Evolutionary conservation across 2,329 filamentous ascomycete species (phyloP), one percentile per base, ranked within the genome.

Genomic region (Talaromyces sp.): DNA sequence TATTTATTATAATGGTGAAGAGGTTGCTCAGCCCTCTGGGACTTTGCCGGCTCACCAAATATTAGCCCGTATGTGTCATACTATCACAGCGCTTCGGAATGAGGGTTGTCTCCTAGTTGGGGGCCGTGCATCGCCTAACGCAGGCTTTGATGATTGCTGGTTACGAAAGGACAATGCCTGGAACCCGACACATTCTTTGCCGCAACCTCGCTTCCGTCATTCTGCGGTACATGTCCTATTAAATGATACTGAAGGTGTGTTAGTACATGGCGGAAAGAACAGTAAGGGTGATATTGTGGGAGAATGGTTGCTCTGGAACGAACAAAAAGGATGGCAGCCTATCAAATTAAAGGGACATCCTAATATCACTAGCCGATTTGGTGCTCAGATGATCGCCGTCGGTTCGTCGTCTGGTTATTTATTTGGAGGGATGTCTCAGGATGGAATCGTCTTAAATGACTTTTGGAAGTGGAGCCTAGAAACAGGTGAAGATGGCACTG

Each of bases 111-210:
- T 97, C 11, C 79, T 96, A 54, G 82, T 85, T 33, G 93, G 93
- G 25, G 93, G 93, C 5, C 84, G 93, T 64, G 82, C 84, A n/a
- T 93, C 91, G 7, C 92, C 93, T 4, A 81, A 86, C 12, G 83
- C 82, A 33, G 86, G 86, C 1, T 79, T 91, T 46, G 79, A 80
- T 39, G 90, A 95, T 73, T 92, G 89, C 68, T 97, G 91, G 91
- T 68, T 92, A 1, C 85, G 88, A 66, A 81, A 83, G 59, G 83
- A 83, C 58, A 80, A 80, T 33, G 73, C 70, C 14, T 96, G 92
- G 92, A 80, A 81, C 63, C 82, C 80, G 66, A 82, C 85, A 14
- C 81, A 88, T 63, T 82, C 85, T 68, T 79, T 96, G n/a, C 88
- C 88, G 0, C 69, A 79, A n/a, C 83, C 88, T 9, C 80, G 92